Evolutionary conservation across 108 stramenopile genomes (phyloP), one percentile per base, ranked within the genome.

Genomic region (Thalassiosira profunda): DNA sequence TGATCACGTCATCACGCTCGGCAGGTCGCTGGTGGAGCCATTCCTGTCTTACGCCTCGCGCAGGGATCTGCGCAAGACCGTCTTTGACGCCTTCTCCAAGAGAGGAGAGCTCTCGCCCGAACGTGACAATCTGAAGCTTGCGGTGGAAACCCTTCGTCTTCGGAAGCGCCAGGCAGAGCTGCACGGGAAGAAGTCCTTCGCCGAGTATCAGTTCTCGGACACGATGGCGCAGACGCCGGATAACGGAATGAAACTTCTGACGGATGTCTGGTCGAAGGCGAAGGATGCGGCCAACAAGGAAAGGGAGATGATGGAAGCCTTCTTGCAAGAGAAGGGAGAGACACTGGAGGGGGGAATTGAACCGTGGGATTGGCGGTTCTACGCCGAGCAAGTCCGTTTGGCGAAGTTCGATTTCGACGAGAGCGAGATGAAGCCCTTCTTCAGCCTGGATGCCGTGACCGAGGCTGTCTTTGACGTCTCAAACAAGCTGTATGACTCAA

Each of bases 301-400:
- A 68, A 56, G 88, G 21, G 63, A 79, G 41, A 82, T 61, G 51
- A 58, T 92, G 63, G 91, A 92, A 68, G 76, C 77, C 4, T 92
- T 83, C 43, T 40, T 89, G 30, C 45, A 61, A n/a, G 72, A 76
- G 43, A 68, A 31, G 7, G 76, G 84, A 6, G 84, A 74, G 28
- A 42, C 31, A 15, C 56, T 89, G 55, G 77, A 85, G 44, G 82
- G 80, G 14, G 85, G 84, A 3, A 80, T 92, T 35, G 70, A 89
- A 56, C 66, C 87, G 0, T 89, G 87, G 87, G 91, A 92, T 85
- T 92, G 91, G 91, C 56, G 91, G 7, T 92, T 71, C 52, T 86
- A 86, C 44, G 91, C 91, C 3, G 86, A 87, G 41, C 72, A 88
- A 41, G 90, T 92, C 3, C 69, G 86, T 2, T 57, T 70, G 4